Conservation (phyloP, 106 monocot genomes). For the Dioscorea dumetorum region DNA sequence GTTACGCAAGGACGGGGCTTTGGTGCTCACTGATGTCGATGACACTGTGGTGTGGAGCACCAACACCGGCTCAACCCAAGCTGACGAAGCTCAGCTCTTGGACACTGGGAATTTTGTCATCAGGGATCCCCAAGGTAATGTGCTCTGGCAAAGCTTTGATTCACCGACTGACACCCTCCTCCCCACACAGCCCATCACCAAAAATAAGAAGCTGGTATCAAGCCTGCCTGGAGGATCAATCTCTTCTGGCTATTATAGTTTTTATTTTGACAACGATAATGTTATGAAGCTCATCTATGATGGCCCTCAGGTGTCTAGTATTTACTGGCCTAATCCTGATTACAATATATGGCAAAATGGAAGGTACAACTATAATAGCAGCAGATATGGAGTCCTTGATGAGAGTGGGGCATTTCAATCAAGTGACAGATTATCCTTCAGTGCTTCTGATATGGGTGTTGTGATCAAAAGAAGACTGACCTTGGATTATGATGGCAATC, state of each 20-base stretch:
- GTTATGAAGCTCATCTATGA: slow-evolving; percentile 28
- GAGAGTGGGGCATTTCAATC: slow-evolving; percentile 6
- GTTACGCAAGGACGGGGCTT: slow-evolving; percentile 10
- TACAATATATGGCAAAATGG: slow-evolving; percentile 8
- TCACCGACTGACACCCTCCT: slow-evolving; percentile 43
- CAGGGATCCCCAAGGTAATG: slow-evolving; percentile 1
- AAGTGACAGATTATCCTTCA: slow-evolving; percentile 2
- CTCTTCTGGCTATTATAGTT: slow-evolving; percentile 16
- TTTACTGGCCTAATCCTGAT: slow-evolving; percentile 20
- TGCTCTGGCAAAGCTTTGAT: slow-evolving; percentile 35
- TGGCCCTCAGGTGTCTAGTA: slow-evolving; percentile 18
- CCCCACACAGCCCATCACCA: slow-evolving; percentile 29
- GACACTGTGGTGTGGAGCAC: slow-evolving; percentile 27
- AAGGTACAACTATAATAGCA: slow-evolving; percentile 16
- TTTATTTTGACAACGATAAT: slow-evolving; percentile 23
- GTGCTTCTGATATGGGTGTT: background rate
- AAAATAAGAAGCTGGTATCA: slow-evolving; percentile 12
- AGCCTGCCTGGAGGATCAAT: background rate
- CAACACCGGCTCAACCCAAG: slow-evolving; percentile 13
- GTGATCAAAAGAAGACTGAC: slow-evolving; percentile 6
- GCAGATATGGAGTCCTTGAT: slow-evolving; percentile 10
- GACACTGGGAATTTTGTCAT: slow-evolving; percentile 52
- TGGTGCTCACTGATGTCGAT: slow-evolving; percentile 21
- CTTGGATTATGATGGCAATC: slow-evolving; percentile 15
- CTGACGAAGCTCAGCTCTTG: slow-evolving; percentile 15